phyloP scores from a whole-genome alignment of 805 yeast genomes.

The Metschnikowia continentalis region DNA sequence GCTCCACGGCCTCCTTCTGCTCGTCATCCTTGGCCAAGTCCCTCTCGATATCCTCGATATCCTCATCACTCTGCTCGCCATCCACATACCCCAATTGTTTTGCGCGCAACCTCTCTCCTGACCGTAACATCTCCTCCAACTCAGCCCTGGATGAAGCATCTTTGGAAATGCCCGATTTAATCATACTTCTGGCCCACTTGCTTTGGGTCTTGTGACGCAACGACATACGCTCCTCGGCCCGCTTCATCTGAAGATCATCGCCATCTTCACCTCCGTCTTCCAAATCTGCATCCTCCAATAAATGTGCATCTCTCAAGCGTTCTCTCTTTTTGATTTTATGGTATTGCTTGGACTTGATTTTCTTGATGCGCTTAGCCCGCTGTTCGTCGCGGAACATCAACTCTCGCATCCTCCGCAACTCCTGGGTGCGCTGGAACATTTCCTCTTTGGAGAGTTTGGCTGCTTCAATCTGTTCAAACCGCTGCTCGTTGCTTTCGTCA shows the following conservation, averaged over 20 bases:
- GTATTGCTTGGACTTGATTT: constrained; percentile 89
- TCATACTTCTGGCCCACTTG: constrained; percentile 88
- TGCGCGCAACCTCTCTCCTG: constrained; percentile 71
- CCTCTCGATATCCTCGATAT: constrained; percentile 42
- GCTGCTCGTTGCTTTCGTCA: constrained; percentile 72
- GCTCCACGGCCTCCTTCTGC: constrained; percentile 32
- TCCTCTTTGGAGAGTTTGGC: constrained; percentile 82
- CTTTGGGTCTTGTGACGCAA: constrained; percentile 84
- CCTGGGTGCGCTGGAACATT: constrained; percentile 65
- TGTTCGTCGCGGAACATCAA: constrained; percentile 94
- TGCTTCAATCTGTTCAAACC: constrained; percentile 81
- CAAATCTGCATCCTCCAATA: constrained; percentile 55
- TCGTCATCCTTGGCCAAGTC: constrained; percentile 36
- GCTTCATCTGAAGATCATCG: constrained; percentile 64
- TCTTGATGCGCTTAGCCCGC: constrained; percentile 85
- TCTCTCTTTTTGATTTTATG: constrained; percentile 85
- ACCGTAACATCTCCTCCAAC: constrained; percentile 89
- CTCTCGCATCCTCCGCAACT: constrained; percentile 88
- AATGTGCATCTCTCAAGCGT: constrained; percentile 59
- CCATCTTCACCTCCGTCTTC: constrained; percentile 54
- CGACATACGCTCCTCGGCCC: constrained; percentile 92
- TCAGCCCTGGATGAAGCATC: constrained; percentile 82
- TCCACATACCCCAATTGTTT: constrained; percentile 68
- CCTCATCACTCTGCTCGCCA: constrained; percentile 52
- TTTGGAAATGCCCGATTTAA: constrained; percentile 84